Evolutionary conservation across 1,284 basidiomycete genomes (phyloP).

Genomic region (Papiliotrema nemorosa): DNA sequence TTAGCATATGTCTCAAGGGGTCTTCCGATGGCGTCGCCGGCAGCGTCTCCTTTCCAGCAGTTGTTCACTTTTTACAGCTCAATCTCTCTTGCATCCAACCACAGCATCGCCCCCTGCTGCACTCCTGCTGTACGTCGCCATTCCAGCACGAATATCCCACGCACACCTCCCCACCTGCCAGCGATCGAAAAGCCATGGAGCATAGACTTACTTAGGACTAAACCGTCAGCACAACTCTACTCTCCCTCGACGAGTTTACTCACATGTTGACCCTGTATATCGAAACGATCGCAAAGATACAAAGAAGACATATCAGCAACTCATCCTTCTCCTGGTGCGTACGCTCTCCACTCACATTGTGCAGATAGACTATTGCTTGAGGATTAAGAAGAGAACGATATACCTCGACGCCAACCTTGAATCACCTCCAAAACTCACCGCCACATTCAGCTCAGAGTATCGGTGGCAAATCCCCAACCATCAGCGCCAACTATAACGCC

Average conservation of each 20-base stretch:
- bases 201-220: conserved; percentile 38
- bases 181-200: no score
- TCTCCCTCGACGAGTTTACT: conserved; percentile 13
- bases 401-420: neutral
- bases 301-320: conserved; percentile 15
- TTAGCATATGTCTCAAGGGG: neutral
- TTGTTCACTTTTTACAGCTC: neutral
- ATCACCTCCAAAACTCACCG: neutral
- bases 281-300: conserved; percentile 2
- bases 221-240: conserved; percentile 9
- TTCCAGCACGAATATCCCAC: neutral
- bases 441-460: neutral
- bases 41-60: neutral
- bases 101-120: neutral
- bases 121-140: neutral
- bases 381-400: conserved; percentile 12
- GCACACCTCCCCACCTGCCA: no score
- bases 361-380: conserved; percentile 14
- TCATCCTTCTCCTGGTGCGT: neutral
- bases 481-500: conserved; percentile 20
- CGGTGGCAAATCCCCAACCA: neutral
- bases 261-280: conserved; percentile 46
- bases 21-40: neutral
- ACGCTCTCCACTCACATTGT: conserved; percentile 30
- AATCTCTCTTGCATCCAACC: neutral